Evolutionary conservation across 805 yeast genomes (phyloP), one percentile per base, ranked within the genome.

Genomic region (Scheffersomyces lignosus): DNA sequence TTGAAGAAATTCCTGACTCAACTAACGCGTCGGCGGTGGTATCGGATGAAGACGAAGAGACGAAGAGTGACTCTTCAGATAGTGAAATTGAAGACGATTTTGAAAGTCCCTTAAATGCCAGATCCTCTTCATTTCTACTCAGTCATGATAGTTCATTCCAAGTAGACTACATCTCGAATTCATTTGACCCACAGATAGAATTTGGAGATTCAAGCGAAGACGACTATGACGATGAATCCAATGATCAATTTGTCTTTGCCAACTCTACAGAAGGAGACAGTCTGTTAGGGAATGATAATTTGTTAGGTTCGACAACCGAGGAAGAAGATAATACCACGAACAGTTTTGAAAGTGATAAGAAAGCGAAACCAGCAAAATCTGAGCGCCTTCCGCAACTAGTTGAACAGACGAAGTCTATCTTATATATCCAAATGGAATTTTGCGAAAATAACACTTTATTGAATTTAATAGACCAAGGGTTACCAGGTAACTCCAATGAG

Each of bases 391-490:
- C 24, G 7, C 7, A 20, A 10, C 10, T 20, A 10, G 24, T 10
- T 7, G 24, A 20, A 10, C 59, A 65, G 30, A 70, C 69, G 2
- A 50, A 45, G 45, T 84, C 90, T 36, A 88, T 95, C 0, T 62
- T 93, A 20, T 93, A 87, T 57, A 93, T 93, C 48, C 99, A 93
- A 56, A 93, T 93, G 99, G 99, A 93, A 59, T 93, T 93, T 52
- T 93, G 99, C 63, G 99, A 93, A 53, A 93, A 91, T 54, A 87
- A 87, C 40, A 91, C 99, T 0, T 63, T 93, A 18, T 75, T 77
- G 34, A 96, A 93, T 62, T 66, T 93, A 43, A 91, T 93, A 31
- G 77, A 73, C 36, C 76, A 78, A 27, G 89, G 88, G 0, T 68
- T 93, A 9, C 85, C 82, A 4, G 66, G 66, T 7, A 78, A 85